Conservation (phyloP, 2,329 filamentous ascomycete species). For the Stachybotrys chartarum region DNA sequence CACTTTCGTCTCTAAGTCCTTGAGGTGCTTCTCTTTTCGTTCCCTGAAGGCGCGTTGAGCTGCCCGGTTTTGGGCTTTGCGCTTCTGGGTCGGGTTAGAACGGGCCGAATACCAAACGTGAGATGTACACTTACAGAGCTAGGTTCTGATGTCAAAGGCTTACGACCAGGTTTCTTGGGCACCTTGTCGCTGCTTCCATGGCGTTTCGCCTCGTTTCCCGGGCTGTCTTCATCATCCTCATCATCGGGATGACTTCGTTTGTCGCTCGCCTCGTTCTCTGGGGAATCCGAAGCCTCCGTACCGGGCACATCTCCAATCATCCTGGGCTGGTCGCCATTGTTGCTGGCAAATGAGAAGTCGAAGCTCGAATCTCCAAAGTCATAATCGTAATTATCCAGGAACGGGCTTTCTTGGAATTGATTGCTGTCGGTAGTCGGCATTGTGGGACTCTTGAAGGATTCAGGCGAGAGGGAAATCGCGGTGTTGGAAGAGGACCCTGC, state of each 20-base stretch:
- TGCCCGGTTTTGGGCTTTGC: conserved; percentile 91
- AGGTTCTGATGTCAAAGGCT: conserved; percentile 90
- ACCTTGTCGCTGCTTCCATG: conserved; percentile 78
- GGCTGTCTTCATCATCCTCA: conserved; percentile 54
- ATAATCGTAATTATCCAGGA: conserved; percentile 69
- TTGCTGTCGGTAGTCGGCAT: conserved; percentile 28
- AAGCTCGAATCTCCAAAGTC: conserved; percentile 72
- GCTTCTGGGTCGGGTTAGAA: conserved; percentile 53
- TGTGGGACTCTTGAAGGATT: conserved; percentile 43
- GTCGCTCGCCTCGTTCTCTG: conserved; percentile 47
- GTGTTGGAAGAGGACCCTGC: conserved; percentile 25
- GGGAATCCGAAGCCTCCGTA: conserved; percentile 49
- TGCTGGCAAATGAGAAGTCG: conserved; percentile 52
- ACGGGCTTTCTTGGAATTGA: conserved; percentile 67
- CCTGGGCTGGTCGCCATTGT: conserved; percentile 41
- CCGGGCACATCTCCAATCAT: conserved; percentile 74
- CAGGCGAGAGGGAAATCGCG: conserved; percentile 36
- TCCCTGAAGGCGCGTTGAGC: conserved; percentile 91
- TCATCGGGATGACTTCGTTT: conserved; percentile 70
- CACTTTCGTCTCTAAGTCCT: conserved; percentile 74
- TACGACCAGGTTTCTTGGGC: conserved; percentile 92
- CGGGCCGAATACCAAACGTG: background rate
- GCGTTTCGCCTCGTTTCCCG: conserved; percentile 53
- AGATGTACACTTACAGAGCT: conserved; percentile 67
- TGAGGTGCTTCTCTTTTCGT: conserved; percentile 86